Evolutionary conservation across 768 basidiomycete species (phyloP).

Genomic region (Leccinum variicolor): DNA sequence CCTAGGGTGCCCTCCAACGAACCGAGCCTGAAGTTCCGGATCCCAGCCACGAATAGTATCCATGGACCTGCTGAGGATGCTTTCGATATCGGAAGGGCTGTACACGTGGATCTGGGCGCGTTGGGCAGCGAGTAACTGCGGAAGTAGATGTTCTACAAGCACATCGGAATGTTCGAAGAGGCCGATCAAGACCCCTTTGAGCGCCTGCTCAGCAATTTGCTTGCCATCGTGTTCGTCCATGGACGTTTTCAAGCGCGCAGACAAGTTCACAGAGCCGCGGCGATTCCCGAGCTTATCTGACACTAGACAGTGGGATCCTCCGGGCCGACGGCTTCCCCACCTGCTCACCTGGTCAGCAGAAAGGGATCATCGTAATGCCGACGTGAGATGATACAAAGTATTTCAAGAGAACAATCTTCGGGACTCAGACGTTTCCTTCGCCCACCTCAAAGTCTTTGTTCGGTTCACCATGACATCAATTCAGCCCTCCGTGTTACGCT

Average conservation of each 20-base stretch:
- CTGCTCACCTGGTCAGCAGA: conserved; percentile 8
- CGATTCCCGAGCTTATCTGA: conserved; percentile 7
- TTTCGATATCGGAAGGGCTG: conserved; percentile 39
- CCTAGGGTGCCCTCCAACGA: conserved; percentile 83
- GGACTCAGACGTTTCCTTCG: neutral
- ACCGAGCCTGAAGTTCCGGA: conserved; percentile 47
- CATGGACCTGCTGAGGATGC: conserved; percentile 56
- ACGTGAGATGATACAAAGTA: conserved; percentile 2
- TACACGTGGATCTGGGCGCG: conserved; percentile 17
- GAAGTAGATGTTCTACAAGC: conserved; percentile 51
- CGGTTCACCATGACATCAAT: conserved; percentile 15
- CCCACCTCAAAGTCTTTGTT: neutral
- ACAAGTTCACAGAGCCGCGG: neutral
- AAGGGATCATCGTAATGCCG: neutral
- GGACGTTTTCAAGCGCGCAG: conserved; percentile 1
- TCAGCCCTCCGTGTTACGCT: conserved; percentile 51
- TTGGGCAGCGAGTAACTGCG: conserved; percentile 40
- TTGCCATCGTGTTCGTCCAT: neutral
- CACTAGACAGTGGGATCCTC: neutral
- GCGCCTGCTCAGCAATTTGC: conserved; percentile 13
- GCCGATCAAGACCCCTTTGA: conserved; percentile 35
- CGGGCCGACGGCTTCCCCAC: conserved; percentile 3
- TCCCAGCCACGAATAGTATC: conserved; percentile 52
- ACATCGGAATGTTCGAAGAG: conserved; percentile 71
- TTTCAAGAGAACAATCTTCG: neutral